Evolutionary conservation across 1,284 basidiomycete species (phyloP), one percentile per base, ranked within the genome.

Genomic region (Ceratobasidium sp.): DNA sequence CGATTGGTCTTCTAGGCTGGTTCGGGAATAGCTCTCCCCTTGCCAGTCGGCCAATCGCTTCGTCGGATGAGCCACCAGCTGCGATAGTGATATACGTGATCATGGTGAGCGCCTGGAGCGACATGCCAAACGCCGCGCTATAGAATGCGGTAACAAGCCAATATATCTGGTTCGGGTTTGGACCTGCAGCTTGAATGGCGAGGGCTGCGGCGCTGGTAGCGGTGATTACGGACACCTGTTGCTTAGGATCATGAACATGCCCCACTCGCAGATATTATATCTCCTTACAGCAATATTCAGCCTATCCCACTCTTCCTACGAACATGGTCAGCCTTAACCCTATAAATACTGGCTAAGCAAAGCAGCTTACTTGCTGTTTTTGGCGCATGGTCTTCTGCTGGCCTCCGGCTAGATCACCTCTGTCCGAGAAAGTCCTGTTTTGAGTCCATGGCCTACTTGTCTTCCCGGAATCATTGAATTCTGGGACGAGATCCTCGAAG

Each of bases 101-200:
- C 13, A 71, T 13, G 22, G 62, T 61, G 37, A 71, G 40, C 5
- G 56, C 56, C 32, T 61, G n/a, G 13, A 71, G 69, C 0, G 69
- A 71, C 57, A 71, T 46, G 19, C 69, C 69, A 51, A 71, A 71
- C 51, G 69, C 69, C 2, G 32, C 25, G 32, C 69, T 71, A 22
- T 71, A 71, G 57, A 71, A 71, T 6, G 57, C 56, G 5, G 69
- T 61, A 17, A 71, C 69, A n/a, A 71, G n/a, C 69, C 69, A 71
- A 32, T 61, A 71, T 7, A 62, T 25, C 9, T 62, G 19, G 22
- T 25, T 49, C 9, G 54, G 54, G 40, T 46, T 51, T 44, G 40
- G 37, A 19, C 69, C 32, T 13, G 43, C 46, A 15, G 69, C n/a
- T 61, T 71, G 69, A 22, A 71, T 71, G 15, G 69, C 69, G 13